A percentile compares a stretch with the other conserved stretches of the same genome.
Evolutionary conservation across 768 basidiomycete species (phyloP).

Genomic region (Kwoniella sp.): DNA sequence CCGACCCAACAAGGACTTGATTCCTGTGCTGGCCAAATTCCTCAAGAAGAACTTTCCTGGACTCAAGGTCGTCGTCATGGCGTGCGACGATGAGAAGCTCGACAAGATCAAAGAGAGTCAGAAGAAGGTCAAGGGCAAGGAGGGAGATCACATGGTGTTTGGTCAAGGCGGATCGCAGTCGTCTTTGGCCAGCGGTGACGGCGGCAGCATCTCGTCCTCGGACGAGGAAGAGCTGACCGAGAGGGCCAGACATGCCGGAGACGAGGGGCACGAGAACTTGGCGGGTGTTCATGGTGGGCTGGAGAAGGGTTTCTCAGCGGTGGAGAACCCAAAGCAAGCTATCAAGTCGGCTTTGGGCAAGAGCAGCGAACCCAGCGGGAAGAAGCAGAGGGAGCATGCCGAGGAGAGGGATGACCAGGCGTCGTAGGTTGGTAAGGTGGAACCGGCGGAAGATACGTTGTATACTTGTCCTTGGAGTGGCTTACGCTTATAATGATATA

Average conservation of each 20-base stretch:
- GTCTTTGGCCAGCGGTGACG: neutral
- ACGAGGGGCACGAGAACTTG: constrained; percentile 1
- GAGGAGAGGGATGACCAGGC: constrained; percentile 16
- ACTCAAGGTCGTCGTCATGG: constrained; percentile 58
- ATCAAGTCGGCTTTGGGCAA: neutral
- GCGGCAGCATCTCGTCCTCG: constrained; percentile 38
- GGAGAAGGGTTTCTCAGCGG: constrained; percentile 16
- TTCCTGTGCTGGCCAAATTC: constrained; percentile 61
- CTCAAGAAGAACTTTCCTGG: constrained; percentile 72
- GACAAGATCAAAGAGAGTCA: constrained; percentile 51
- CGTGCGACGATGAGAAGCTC: constrained; percentile 53
- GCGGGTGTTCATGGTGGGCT: constrained; percentile 5
- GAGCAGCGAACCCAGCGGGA: constrained; percentile 3
- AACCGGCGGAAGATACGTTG: too few species aligned
- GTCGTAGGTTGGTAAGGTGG: too few species aligned
- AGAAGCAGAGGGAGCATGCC: constrained; percentile 14
- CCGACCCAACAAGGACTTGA: constrained; percentile 62
- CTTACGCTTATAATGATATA: too few species aligned
- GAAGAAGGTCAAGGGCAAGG: constrained; percentile 46
- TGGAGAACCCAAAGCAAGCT: constrained; percentile 23
- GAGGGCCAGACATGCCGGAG: constrained; percentile 7
- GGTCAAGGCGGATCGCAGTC: constrained; percentile 33
- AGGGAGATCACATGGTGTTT: constrained; percentile 39
- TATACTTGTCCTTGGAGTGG: too few species aligned
- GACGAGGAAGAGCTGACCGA: constrained; percentile 38